phyloP scores from a whole-genome alignment of 805 yeast species.

The Clavispora carvajalis region DNA sequence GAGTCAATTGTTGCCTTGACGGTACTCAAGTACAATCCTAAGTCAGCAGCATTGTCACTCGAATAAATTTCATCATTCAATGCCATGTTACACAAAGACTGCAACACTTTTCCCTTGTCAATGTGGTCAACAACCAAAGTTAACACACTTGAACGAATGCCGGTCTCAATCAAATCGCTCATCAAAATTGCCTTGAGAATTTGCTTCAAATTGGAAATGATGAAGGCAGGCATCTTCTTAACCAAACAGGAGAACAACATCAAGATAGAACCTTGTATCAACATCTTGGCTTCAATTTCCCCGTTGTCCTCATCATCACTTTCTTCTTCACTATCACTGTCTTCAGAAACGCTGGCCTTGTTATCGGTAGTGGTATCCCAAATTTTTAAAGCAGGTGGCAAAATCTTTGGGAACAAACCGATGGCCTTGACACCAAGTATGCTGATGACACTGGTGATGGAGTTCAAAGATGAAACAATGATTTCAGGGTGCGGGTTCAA shows the following conservation, averaged over 20 bases:
- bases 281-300: slow-evolving; percentile 21
- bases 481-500: slow-evolving; percentile 54
- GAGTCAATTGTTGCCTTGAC: slow-evolving; percentile 62
- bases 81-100: slow-evolving; percentile 64
- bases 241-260: slow-evolving; percentile 69
- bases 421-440: slow-evolving; percentile 81
- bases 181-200: slow-evolving; percentile 55
- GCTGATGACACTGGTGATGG: slow-evolving; percentile 63
- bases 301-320: slow-evolving; percentile 15
- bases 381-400: slow-evolving; percentile 65
- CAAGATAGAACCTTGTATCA: slow-evolving; percentile 66
- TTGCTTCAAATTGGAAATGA: slow-evolving; percentile 61
- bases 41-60: slow-evolving; percentile 30
- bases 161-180: slow-evolving; percentile 53
- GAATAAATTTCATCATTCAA: slow-evolving; percentile 28
- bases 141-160: slow-evolving; percentile 58
- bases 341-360: background rate
- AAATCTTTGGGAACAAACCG: slow-evolving; percentile 78
- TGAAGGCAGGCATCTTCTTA: slow-evolving; percentile 81
- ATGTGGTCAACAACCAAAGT: slow-evolving; percentile 59
- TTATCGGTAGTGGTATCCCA: slow-evolving; percentile 38
- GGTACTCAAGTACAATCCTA: slow-evolving; percentile 66
- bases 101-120: slow-evolving; percentile 59
- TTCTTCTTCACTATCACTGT: background rate
- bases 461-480: slow-evolving; percentile 66